Conservation (phyloP, 306 rosid genomes). For the Echinosophora koreensis region DNA sequence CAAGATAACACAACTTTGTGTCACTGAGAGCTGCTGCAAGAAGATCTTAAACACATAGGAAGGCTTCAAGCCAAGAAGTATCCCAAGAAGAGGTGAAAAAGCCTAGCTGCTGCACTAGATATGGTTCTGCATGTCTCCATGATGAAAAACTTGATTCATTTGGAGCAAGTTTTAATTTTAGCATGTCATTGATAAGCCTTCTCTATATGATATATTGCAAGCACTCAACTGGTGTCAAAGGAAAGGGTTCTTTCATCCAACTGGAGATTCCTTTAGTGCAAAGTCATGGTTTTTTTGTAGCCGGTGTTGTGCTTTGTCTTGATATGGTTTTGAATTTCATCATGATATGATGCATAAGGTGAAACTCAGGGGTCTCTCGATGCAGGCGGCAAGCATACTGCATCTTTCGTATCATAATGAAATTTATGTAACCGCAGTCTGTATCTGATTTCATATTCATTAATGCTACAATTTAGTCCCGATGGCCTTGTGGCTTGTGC, state of each 20-base stretch:
- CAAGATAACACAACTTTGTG: background rate
- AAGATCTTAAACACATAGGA: conserved; percentile 38
- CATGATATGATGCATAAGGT: conserved; percentile 5
- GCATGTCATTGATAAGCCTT: background rate
- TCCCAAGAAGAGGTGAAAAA: conserved; percentile 50
- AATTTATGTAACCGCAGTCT: background rate
- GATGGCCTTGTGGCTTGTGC: background rate
- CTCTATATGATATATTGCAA: conserved; percentile 9
- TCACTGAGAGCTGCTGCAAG: conserved; percentile 10
- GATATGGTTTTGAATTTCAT: conserved; percentile 13
- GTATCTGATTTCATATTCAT: background rate
- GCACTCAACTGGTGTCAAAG: background rate
- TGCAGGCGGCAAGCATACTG: background rate
- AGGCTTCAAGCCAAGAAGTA: background rate
- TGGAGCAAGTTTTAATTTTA: background rate
- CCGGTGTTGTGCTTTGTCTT: background rate
- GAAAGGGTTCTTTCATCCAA: conserved; percentile 43
- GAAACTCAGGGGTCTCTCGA: conserved; percentile 9
- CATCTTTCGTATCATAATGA: background rate
- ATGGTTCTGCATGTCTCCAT: background rate
- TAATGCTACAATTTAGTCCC: too few relatives aligned
- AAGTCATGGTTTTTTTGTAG: conserved; percentile 3
- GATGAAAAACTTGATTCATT: background rate
- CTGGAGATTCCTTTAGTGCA: conserved; percentile 29
- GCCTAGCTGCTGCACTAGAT: conserved; percentile 3